Conservation (phyloP, 2,329 filamentous ascomycete species). For the Trichoderma atrobrunneum region DNA sequence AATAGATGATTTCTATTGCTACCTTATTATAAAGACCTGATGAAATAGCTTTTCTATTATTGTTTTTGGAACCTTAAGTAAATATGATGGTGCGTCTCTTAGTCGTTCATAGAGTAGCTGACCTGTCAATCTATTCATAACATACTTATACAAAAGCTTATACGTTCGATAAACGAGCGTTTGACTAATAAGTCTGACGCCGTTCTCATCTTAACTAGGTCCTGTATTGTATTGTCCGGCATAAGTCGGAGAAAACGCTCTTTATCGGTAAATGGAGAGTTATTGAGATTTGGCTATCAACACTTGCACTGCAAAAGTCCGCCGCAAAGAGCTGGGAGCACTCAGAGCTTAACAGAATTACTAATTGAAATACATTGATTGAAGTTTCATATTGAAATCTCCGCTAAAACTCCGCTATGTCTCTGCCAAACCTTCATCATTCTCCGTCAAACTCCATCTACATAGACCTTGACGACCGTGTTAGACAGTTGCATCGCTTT, state of each 20-base stretch:
- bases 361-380: background rate
- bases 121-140: background rate
- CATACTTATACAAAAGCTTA: background rate
- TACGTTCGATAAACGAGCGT: background rate
- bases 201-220: background rate
- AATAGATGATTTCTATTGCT: background rate
- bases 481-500: background rate
- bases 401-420: background rate
- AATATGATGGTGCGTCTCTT: background rate
- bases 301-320: background rate
- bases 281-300: background rate
- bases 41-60: background rate
- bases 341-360: background rate
- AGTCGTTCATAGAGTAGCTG: too few relatives aligned
- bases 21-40: background rate
- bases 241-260: background rate
- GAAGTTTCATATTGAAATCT: background rate
- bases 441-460: background rate
- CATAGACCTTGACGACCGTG: background rate
- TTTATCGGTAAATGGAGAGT: background rate
- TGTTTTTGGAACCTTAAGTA: background rate
- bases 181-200: background rate
- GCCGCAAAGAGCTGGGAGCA: background rate
- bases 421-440: background rate
- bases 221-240: background rate